These are phyloP conservation scores for Durusdinium trenchii DNA, from an alignment of 73 alveolate genomes.

Conservation along the genomic window DNA sequence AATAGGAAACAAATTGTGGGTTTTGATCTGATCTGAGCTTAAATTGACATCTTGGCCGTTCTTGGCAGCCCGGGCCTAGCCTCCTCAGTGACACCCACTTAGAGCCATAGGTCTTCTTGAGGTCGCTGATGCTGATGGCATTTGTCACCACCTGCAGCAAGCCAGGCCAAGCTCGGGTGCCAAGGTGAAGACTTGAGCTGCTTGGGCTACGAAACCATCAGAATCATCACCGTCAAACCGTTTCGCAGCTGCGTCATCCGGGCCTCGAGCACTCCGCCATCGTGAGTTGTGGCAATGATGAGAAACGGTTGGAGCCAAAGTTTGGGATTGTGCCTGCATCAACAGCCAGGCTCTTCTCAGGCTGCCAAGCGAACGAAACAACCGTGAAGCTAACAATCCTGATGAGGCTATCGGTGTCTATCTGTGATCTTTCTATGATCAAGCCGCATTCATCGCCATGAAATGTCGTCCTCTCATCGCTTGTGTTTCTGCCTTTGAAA, in stretches of 20 bases:
- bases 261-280: slow-evolving; percentile 91
- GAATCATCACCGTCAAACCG: background rate
- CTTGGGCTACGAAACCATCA: background rate
- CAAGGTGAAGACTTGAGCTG: background rate
- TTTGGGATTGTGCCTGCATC: slow-evolving; percentile 83
- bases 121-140: slow-evolving; percentile 94
- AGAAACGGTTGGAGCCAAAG: slow-evolving; percentile 91
- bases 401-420: background rate
- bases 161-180: background rate
- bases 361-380: background rate
- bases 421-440: background rate
- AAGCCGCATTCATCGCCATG: background rate
- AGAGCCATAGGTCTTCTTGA: slow-evolving; percentile 82
- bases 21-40: too few relatives aligned
- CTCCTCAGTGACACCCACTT: slow-evolving; percentile 72
- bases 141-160: slow-evolving; percentile 65
- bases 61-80: background rate
- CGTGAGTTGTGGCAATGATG: slow-evolving; percentile 88
- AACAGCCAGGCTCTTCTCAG: background rate
- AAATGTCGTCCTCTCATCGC: too few relatives aligned
- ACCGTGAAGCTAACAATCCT: background rate
- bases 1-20: too few relatives aligned
- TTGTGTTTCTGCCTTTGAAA: too few relatives aligned
- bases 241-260: background rate
- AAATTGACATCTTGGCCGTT: background rate